These are phyloP conservation scores for Chrysoporthe cubensis DNA, from an alignment of 2,329 filamentous ascomycete genomes.

Conservation along the genomic window DNA sequence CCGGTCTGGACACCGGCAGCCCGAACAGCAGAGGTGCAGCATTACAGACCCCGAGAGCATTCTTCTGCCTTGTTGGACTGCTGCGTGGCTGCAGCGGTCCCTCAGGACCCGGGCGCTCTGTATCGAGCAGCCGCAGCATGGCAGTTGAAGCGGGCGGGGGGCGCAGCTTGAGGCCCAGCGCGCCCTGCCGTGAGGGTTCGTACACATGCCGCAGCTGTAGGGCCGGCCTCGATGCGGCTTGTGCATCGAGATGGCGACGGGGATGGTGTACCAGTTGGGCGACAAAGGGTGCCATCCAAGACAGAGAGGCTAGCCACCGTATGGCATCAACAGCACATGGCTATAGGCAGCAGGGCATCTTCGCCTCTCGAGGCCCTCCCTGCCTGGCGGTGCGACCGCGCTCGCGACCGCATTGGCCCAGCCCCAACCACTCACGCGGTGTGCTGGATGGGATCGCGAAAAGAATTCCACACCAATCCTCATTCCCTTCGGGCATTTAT, in stretches of 20 bases:
- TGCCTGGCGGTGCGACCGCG: not conserved
- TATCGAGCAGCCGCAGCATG: no score
- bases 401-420: conserved; percentile 12
- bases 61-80: not conserved
- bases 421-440: conserved; percentile 3
- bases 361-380: not conserved
- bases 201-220: no score
- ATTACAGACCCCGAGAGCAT: not conserved
- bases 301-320: not conserved
- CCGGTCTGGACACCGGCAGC: conserved; percentile 1
- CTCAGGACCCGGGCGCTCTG: not conserved
- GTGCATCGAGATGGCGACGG: not conserved
- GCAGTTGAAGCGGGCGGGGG: no score
- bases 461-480: not conserved
- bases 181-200: no score
- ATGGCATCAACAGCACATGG: not conserved
- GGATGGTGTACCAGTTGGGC: not conserved
- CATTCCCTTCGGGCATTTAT: conserved; percentile 10
- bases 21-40: not conserved
- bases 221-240: not conserved
- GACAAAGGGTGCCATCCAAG: not conserved
- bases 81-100: conserved; percentile 1
- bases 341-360: not conserved
- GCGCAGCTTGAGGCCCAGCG: not conserved
- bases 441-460: not conserved